Evolutionary conservation across 805 yeast species (phyloP).

Genomic region (Saccharomyces cerevisiae): DNA sequence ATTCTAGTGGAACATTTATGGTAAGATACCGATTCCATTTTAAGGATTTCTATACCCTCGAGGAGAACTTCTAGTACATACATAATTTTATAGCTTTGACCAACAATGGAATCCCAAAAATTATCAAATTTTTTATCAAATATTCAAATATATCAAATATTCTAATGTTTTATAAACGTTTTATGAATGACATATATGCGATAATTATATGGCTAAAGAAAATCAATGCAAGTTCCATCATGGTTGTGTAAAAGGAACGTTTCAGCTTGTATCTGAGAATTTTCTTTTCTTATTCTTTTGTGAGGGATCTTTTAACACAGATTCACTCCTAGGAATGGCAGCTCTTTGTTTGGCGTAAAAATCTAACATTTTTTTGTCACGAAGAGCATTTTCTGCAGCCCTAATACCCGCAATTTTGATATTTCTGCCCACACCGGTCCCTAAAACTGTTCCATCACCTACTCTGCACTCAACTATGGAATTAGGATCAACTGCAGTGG

Average conservation of each 20-base stretch:
- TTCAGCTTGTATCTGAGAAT: background rate
- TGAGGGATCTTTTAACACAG: slow-evolving; percentile 11
- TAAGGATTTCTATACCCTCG: too few relatives aligned
- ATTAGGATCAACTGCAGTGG: slow-evolving; percentile 31
- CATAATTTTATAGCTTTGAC: too few relatives aligned
- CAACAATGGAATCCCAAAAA: too few relatives aligned
- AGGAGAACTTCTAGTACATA: too few relatives aligned
- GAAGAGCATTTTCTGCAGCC: slow-evolving; percentile 78
- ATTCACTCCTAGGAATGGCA: slow-evolving; percentile 38
- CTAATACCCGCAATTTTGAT: slow-evolving; percentile 69
- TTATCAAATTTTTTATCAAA: too few relatives aligned
- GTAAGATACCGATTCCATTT: too few relatives aligned
- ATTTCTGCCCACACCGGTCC: slow-evolving; percentile 62
- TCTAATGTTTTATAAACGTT: background rate
- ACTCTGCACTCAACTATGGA: slow-evolving; percentile 60
- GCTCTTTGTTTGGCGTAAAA: slow-evolving; percentile 54
- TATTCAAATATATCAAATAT: too few relatives aligned
- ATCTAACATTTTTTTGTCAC: slow-evolving; percentile 50
- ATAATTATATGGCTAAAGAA: background rate
- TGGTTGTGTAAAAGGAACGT: background rate
- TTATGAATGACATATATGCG: background rate
- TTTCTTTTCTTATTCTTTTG: background rate
- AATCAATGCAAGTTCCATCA: background rate
- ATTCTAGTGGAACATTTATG: too few relatives aligned
- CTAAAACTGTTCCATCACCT: slow-evolving; percentile 54